Evolutionary conservation across 352 stramenopile species (phyloP).

Genomic region (Phytophthora cajani): DNA sequence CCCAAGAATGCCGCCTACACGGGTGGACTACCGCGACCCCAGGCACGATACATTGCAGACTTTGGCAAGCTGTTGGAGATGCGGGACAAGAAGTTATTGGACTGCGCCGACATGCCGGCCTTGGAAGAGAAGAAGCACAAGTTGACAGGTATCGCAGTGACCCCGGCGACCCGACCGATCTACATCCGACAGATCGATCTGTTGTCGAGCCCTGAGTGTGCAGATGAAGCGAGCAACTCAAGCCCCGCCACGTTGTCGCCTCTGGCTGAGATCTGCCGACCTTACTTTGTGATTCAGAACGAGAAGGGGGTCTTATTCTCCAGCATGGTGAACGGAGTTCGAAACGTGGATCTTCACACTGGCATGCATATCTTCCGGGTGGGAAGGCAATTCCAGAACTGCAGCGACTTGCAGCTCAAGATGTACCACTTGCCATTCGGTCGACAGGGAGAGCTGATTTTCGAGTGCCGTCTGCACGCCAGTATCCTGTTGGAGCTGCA

Average conservation of each 20-base stretch:
- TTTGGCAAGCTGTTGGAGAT: slow-evolving; percentile 82
- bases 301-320: slow-evolving; percentile 89
- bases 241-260: slow-evolving; percentile 13
- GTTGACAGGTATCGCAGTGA: slow-evolving; percentile 79
- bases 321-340: slow-evolving; percentile 84
- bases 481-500: slow-evolving; percentile 79
- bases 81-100: slow-evolving; percentile 66
- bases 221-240: slow-evolving; percentile 5
- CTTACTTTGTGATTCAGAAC: slow-evolving; percentile 89
- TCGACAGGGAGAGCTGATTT: slow-evolving; percentile 80
- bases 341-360: slow-evolving; percentile 61
- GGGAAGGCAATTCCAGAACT: slow-evolving; percentile 62
- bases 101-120: slow-evolving; percentile 49
- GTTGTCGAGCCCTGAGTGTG: slow-evolving; percentile 38
- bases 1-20: slow-evolving; percentile 76
- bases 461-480: slow-evolving; percentile 76
- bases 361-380: slow-evolving; percentile 75
- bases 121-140: slow-evolving; percentile 79
- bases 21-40: slow-evolving; percentile 68
- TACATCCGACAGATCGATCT: slow-evolving; percentile 87
- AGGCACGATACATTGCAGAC: slow-evolving; percentile 81
- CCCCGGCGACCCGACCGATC: slow-evolving; percentile 66
- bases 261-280: slow-evolving; percentile 54
- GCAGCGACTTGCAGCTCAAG: slow-evolving; percentile 77
- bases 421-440: slow-evolving; percentile 92